phyloP scores from a whole-genome alignment of 768 basidiomycete genomes.

The Naganishia vaughanmartiniae region DNA sequence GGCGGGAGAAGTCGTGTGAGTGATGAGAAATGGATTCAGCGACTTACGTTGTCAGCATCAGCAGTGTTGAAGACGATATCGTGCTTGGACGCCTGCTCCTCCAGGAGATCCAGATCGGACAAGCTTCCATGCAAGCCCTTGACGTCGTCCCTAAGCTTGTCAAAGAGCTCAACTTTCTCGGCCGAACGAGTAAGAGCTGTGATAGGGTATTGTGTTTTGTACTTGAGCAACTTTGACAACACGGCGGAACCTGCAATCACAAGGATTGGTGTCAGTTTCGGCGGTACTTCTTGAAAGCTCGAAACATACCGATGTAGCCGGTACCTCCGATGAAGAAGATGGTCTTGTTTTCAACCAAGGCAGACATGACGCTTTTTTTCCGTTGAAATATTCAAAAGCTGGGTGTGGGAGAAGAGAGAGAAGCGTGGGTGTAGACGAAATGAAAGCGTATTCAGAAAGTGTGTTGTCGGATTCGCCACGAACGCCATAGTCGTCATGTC shows the following conservation, averaged over 20 bases:
- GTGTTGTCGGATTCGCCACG: no score
- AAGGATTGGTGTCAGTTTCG: background rate
- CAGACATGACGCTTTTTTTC: constrained; percentile 13
- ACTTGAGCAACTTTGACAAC: constrained; percentile 30
- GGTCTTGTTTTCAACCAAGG: constrained; percentile 30
- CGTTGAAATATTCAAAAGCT: no score
- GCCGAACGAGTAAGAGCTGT: constrained; percentile 41
- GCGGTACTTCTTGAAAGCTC: background rate
- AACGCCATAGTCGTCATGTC: no score
- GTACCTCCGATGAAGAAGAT: constrained; percentile 44
- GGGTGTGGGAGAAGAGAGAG: no score
- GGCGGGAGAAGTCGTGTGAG: background rate
- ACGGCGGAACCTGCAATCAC: constrained; percentile 28
- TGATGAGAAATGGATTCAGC: background rate
- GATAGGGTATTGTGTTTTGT: constrained; percentile 30
- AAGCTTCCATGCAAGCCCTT: constrained; percentile 40
- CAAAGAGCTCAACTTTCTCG: constrained; percentile 39
- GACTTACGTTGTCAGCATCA: constrained; percentile 42
- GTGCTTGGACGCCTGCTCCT: constrained; percentile 36
- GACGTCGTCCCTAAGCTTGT: constrained; percentile 36
- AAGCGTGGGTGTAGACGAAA: no score
- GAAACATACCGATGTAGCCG: constrained; percentile 39
- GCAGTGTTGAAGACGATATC: constrained; percentile 47
- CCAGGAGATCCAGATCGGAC: constrained; percentile 41
- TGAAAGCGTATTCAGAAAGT: no score